Evolutionary conservation across 2,329 filamentous ascomycete species (phyloP), one percentile per base, ranked within the genome.

Genomic region (Aschersonia sp.): DNA sequence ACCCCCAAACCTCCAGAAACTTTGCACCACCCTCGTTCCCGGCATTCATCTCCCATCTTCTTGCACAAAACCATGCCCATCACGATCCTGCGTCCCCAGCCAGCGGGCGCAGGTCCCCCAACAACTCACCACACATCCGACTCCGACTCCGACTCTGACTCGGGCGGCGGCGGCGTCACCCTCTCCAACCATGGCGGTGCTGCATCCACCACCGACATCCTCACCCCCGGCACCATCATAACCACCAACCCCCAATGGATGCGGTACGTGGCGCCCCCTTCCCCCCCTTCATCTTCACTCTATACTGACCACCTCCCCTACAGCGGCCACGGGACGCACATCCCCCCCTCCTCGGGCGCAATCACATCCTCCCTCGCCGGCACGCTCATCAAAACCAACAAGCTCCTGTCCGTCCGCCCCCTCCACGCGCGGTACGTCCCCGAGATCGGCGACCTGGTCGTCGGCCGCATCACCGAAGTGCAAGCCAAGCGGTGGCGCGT

Each of bases 191-290:
- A 35, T 58, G 61, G 45, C 58, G 59, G 28, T 52, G 53, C 30
- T 9, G 59, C 56, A 47, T 54, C 58, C 31, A 57, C 59, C 50
- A 57, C 66, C 57, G 68, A 74, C 38, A 84, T 96, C 55, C 83
- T 95, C 55, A 95, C 89, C 1, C 91, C 91, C 1, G 92, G 91
- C 59, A 85, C 94, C 61, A 69, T 84, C 51, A 86, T 97, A 56
- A 96, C 91, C 9, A 78, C 82, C 54, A 89, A 96, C 65, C 77
- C 88, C n/a, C 89, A 96, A 72, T 97, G 88, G 88, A 97, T 97
- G 91, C 80, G 80, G 77, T 80, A 66, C 47, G 69, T 28, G 32
- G 6, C 32, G 6, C 32, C 6, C 10, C 32, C 5, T 38, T 38
- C 10, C 5, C 5, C 32, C 10, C 31, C 29, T 41, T 43, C 7